Conservation (phyloP, 495 filamentous ascomycete genomes). For the Talaromyces ruber region DNA sequence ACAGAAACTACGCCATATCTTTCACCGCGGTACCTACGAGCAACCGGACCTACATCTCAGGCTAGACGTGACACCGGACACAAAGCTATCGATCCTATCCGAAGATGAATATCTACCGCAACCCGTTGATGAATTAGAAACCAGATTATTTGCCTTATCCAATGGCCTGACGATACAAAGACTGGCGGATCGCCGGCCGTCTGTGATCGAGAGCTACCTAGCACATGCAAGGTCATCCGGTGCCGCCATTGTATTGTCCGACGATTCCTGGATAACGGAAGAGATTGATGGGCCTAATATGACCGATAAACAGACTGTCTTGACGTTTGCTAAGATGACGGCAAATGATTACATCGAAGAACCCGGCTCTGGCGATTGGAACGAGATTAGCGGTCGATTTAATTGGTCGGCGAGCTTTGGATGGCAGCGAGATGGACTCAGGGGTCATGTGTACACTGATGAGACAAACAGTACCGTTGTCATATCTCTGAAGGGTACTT, state of each 20-base stretch:
- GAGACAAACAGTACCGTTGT: constrained; percentile 78
- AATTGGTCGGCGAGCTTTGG: constrained; percentile 82
- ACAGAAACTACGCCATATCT: constrained; percentile 79
- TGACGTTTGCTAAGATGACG: constrained; percentile 80
- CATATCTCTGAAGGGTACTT: constrained; percentile 87
- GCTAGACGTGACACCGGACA: constrained; percentile 59
- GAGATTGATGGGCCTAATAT: constrained; percentile 71
- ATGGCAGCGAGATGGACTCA: constrained; percentile 80
- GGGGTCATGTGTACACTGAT: constrained; percentile 89
- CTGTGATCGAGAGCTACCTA: constrained; percentile 68
- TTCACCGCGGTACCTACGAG: constrained; percentile 72
- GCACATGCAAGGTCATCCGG: constrained; percentile 56
- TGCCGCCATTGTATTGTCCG: constrained; percentile 46
- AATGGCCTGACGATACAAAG: constrained; percentile 61
- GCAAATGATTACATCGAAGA: constrained; percentile 78
- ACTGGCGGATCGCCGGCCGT: constrained; percentile 67
- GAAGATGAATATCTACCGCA: constrained; percentile 50
- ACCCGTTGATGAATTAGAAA: constrained; percentile 18
- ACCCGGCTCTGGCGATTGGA: constrained; percentile 67
- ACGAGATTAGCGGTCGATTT: constrained; percentile 68
- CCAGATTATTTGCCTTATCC: constrained; percentile 46
- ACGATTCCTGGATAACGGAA: constrained; percentile 77
- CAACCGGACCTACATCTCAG: constrained; percentile 67
- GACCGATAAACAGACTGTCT: constrained; percentile 74
- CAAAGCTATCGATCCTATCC: constrained; percentile 52